These are phyloP conservation scores for Aspergillus sojae DNA, from an alignment of 2,329 filamentous ascomycete species.

Conservation along the genomic window DNA sequence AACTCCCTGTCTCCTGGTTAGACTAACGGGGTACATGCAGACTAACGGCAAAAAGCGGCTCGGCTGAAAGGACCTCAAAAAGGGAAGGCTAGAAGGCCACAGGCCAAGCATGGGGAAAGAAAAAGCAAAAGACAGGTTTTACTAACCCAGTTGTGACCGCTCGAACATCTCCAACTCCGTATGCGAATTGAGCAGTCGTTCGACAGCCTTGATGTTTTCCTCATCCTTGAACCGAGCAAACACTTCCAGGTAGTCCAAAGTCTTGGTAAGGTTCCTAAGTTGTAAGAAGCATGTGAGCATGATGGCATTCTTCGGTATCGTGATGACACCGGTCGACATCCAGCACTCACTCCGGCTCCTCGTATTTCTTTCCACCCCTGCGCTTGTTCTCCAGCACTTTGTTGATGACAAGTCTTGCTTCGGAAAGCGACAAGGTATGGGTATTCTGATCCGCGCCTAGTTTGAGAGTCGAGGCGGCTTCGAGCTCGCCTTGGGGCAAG, in stretches of 20 bases:
- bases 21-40: conserved; percentile 10
- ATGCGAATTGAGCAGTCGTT: conserved; percentile 78
- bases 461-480: conserved; percentile 77
- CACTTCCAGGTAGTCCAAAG: conserved; percentile 87
- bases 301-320: not conserved
- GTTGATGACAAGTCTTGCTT: conserved; percentile 89
- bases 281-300: not conserved
- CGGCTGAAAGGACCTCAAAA: not conserved
- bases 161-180: conserved; percentile 85
- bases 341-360: conserved; percentile 74
- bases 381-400: conserved; percentile 80
- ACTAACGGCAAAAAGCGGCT: not conserved
- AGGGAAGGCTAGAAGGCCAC: not conserved
- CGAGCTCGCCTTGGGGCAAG: conserved; percentile 67
- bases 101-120: not conserved
- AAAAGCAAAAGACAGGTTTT: conserved; percentile 1
- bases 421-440: conserved; percentile 87
- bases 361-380: conserved; percentile 77
- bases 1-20: conserved; percentile 63
- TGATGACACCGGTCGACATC: not conserved
- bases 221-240: conserved; percentile 96
- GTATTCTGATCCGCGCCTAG: conserved; percentile 94
- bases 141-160: conserved; percentile 82
- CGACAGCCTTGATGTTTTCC: conserved; percentile 92
- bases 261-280: conserved; percentile 72